Conservation (phyloP, 306 rosid genomes). For the Trifolium subterraneum region DNA sequence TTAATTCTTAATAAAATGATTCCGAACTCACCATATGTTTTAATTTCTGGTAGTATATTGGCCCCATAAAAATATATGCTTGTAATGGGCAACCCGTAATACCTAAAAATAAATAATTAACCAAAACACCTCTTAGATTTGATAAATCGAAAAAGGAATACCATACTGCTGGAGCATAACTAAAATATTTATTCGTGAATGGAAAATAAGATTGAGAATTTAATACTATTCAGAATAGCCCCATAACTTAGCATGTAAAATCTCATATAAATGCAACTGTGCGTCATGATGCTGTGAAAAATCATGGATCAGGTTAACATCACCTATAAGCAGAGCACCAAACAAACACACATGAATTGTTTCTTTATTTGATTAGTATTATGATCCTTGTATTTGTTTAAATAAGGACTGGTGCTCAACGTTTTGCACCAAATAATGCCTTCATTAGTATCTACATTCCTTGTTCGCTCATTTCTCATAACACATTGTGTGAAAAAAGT, state of each 20-base stretch:
- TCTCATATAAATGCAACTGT: slow-evolving; percentile 2
- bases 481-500: background rate
- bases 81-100: slow-evolving; percentile 94
- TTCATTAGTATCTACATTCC: background rate
- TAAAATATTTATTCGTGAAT: background rate
- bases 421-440: background rate
- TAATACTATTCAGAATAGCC: slow-evolving; percentile 15
- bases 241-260: slow-evolving; percentile 8
- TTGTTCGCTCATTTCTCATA: background rate
- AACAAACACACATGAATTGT: background rate
- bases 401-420: background rate
- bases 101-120: slow-evolving; percentile 56
- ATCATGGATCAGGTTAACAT: background rate
- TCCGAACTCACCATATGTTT: slow-evolving; percentile 84
- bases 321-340: background rate
- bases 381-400: background rate
- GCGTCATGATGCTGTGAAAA: background rate
- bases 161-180: slow-evolving; percentile 15
- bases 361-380: background rate
- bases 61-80: slow-evolving; percentile 99
- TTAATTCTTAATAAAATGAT: slow-evolving; percentile 12
- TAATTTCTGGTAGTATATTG: slow-evolving; percentile 94
- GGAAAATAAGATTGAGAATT: slow-evolving; percentile 3
- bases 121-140: slow-evolving; percentile 19
- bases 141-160: slow-evolving; percentile 15